These are phyloP conservation scores for Stagonosporopsis vannaccii DNA, from an alignment of 2,329 filamentous ascomycete genomes.

Conservation along the genomic window DNA sequence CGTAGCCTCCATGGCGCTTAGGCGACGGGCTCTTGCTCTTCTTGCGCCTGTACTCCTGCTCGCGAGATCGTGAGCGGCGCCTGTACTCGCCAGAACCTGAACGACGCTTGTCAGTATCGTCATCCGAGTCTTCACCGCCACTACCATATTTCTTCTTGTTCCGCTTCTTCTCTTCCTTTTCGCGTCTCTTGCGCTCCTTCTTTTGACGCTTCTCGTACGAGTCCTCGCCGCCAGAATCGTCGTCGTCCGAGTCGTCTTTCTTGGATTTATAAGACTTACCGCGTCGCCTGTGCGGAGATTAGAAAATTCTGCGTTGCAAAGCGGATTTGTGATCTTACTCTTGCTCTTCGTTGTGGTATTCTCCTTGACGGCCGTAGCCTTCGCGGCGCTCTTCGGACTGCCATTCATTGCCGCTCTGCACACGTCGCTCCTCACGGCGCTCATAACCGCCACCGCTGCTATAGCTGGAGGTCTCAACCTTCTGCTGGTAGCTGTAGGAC, in stretches of 20 bases:
- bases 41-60: constrained; percentile 20
- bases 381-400: constrained; percentile 47
- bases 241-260: constrained; percentile 50
- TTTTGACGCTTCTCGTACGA: constrained; percentile 26
- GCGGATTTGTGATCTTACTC: constrained; percentile 39
- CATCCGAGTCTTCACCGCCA: constrained; percentile 36
- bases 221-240: constrained; percentile 43
- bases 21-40: constrained; percentile 28
- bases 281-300: constrained; percentile 36
- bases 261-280: constrained; percentile 47
- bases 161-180: constrained; percentile 51
- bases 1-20: constrained; percentile 27
- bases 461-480: constrained; percentile 61
- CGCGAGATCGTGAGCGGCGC: constrained; percentile 18
- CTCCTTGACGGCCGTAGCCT: constrained; percentile 46
- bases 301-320: constrained; percentile 5
- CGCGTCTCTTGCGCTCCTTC: constrained; percentile 21
- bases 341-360: constrained; percentile 52
- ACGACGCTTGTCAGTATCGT: constrained; percentile 37
- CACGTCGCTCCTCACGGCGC: constrained; percentile 63
- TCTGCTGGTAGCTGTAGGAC: constrained; percentile 65
- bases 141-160: constrained; percentile 47
- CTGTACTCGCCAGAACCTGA: constrained; percentile 27
- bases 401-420: constrained; percentile 55
- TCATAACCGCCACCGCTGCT: constrained; percentile 61